Evolutionary conservation across 2,329 filamentous ascomycete genomes (phyloP), one percentile per base, ranked within the genome.

Genomic region (Ampelomyces quisqualis): DNA sequence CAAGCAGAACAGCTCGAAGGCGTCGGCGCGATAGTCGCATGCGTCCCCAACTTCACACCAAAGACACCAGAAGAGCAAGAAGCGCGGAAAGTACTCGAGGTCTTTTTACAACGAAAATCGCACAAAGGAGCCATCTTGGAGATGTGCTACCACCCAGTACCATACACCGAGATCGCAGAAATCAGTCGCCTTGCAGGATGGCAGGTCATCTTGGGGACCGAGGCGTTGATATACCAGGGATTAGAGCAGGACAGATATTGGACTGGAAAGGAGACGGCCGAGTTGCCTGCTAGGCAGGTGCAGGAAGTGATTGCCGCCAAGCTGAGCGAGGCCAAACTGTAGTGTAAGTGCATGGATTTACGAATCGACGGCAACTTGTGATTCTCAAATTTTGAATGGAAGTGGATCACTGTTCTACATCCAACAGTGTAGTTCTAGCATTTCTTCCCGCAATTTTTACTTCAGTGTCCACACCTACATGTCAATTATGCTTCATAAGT

Each of bases 61-160:
- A 73, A 73, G 55, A 85, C 81, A 0, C 66, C 73, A 2, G 77
- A 76, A 19, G 87, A 93, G 72, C 71, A 75, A 19, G 70, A 73
- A 28, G 80, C 84, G 3, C 72, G 86, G 1, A 64, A 67, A 1
- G 74, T 88, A 0, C 65, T 77, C 0, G 74, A 80, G 55, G 64
- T 71, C 3, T 77, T 79, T 36, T 45, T 79, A 22, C 34, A 42
- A n/a, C 50, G 47, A 18, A 74, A 73, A 38, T 60, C 72, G 20
- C 69, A 77, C 46, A 84, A 85, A 67, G 86, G 85, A 5, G 81
- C 81, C 5, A 79, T 90, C 41, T 65, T 90, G 45, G 86, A 90
- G 67, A 90, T 91, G 86, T 90, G 86, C 73, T 90, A 90, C 64
- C 87, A 90, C 62, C 87, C 87, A 0, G 66, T 75, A 2, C 83